Base-by-base conservation (phyloP, 164 flowering plant species). In the Vitis rupestris region DNA sequence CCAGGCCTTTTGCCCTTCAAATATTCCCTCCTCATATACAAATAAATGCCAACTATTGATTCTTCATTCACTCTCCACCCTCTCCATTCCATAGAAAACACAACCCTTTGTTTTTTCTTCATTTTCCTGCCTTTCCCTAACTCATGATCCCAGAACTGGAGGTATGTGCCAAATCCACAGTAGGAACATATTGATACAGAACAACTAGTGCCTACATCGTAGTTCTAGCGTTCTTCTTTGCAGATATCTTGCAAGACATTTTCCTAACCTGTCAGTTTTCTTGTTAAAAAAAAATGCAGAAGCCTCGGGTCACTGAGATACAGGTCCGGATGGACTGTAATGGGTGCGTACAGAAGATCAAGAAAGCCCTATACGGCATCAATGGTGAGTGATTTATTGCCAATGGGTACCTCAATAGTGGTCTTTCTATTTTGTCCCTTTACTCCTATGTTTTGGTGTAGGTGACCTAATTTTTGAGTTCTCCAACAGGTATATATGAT, bases 321-420 rank as follows among this genome's bases (percentile, higher is more conserved):
- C 80, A 84, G 11, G 93, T 90, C 75, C 84, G 99, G 51, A 90
- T 94, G 89, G 99, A 94, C 86, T 94, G 99, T 52, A 88, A 92
- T 69, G 99, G 99, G 29, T 94, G 99, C 58, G 92, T 92, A 11
- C 97, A 94, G 75, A 94, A 94, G 88, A 88, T 94, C 79, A 94
- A 91, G 85, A 94, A 86, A 76, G 97, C 97, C 1, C 72, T 94
- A 29, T 76, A 84, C 67, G 90, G 94, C 67, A 80, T 93, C 55
- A 77, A 78, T 56, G 97, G 98, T 88, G 64, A 62, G 84, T 12
- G 30, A 49, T 4, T 16, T 19, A 9, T 8, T 37, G 44, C 44
- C 1, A 23, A 23, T 23, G 27, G 27, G 27, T 23, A 23, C 27
- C 27, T 23, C 27, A 23, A 1, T 23, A 23, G 27, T 23, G 27